Evolutionary conservation across 331 rosid genomes (phyloP).

Genomic region (Malus hybrid): DNA sequence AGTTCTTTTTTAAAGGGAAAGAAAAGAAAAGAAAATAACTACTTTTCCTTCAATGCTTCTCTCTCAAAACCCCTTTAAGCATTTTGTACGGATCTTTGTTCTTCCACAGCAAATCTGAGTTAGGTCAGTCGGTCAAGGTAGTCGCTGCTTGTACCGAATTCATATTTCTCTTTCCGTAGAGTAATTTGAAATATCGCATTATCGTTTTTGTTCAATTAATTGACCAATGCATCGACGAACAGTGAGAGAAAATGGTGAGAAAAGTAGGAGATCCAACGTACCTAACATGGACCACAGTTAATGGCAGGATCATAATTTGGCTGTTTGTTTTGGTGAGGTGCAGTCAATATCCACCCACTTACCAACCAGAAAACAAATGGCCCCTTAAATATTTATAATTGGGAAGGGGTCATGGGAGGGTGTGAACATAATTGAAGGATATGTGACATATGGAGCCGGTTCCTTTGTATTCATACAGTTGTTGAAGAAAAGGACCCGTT

Average conservation of each 20-base stretch:
- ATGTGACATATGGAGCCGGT: background rate
- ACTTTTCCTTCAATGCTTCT: background rate
- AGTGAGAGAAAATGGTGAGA: background rate
- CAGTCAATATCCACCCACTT: background rate
- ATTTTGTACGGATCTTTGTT: background rate
- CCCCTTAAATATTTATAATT: background rate
- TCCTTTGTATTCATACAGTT: background rate
- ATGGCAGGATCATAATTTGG: background rate
- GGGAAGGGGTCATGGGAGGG: background rate
- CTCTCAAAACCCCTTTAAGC: background rate
- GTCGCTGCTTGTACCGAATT: too few species aligned
- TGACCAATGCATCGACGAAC: too few species aligned
- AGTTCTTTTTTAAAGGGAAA: conserved; percentile 5
- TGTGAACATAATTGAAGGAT: background rate
- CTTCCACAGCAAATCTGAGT: too few species aligned
- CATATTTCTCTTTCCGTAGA: too few species aligned
- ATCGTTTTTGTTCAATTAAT: too few species aligned
- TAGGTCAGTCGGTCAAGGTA: too few species aligned
- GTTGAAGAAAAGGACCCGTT: background rate
- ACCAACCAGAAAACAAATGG: background rate
- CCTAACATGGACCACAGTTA: background rate
- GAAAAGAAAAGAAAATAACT: background rate
- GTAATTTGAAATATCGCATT: too few species aligned
- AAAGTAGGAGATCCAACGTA: background rate
- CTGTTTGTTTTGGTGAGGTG: background rate